Base-by-base conservation (phyloP, 768 basidiomycete genomes). In the Mycena filopes region DNA sequence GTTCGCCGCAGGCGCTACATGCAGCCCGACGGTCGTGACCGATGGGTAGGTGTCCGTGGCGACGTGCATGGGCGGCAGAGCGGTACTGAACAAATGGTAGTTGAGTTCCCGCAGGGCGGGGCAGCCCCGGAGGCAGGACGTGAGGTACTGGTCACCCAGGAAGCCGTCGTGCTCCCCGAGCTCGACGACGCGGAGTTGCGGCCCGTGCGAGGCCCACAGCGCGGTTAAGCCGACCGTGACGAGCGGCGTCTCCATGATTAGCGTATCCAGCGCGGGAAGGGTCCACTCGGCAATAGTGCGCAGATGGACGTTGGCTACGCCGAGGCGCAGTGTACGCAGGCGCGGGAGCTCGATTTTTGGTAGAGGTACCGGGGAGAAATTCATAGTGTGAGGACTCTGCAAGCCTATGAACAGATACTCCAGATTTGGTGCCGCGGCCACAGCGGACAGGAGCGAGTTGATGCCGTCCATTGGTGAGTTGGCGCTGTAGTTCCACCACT, bases 401-500 rank as follows among this genome's bases (percentile, higher is more conserved):
- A 87, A 87, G 23, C 85, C 86, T 21, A 90, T 73, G 63, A 85
- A 79, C 55, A 91, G 85, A 69, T 86, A 90, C 53, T 82, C 79
- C 50, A 91, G 71, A 61, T 84, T 86, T 8, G 90, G 88, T 4
- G 88, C 74, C 49, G 75, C 77, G 11, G 73, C 76, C 26, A 92
- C 81, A 63, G 89, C 86, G 55, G 82, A 75, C 3, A 72, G 70
- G 42, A 92, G 77, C 9, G 84, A 87, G 74, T 91, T 91, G 63
- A 91, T 86, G 7, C 89, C 89, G 2, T 89, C 89, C n/a, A 86
- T 81, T 46, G 85, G 82, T 40, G 86, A 84, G 23, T 89, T 89
- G 38, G 82, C 82, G 33, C 72, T 78, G 68, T 85, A 74, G 70
- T 90, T 83, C 87, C 88, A 90, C 89, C 89, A 91, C 51, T 91